Conservation (phyloP, 2,329 filamentous ascomycete species). For the Verticillium tricorpus region DNA sequence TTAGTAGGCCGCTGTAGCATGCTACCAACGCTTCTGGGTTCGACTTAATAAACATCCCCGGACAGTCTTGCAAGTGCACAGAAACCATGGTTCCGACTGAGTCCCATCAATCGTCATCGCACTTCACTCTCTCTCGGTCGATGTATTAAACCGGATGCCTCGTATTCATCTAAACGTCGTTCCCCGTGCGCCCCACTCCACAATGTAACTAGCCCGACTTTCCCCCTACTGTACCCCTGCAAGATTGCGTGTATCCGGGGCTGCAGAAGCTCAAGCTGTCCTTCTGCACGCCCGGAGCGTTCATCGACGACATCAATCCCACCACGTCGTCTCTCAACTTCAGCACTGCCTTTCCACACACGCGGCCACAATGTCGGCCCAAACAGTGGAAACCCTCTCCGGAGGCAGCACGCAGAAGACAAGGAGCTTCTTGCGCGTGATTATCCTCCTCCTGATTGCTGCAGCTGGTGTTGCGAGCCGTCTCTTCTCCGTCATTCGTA, state of each 20-base stretch:
- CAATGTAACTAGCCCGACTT: background rate
- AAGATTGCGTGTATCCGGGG: background rate
- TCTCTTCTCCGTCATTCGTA: slow-evolving; percentile 97
- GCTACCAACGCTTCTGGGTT: no score
- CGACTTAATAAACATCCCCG: background rate
- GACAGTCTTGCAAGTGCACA: background rate
- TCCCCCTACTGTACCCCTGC: background rate
- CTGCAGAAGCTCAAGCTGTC: slow-evolving; percentile 4
- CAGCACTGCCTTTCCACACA: slow-evolving; percentile 1
- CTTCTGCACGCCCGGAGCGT: slow-evolving; percentile 1
- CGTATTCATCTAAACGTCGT: background rate
- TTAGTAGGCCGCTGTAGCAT: no score
- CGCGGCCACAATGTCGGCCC: slow-evolving; percentile 36
- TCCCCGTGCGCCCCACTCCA: background rate
- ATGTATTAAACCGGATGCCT: background rate
- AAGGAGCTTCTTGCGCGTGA: slow-evolving; percentile 77
- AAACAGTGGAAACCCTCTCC: slow-evolving; percentile 54
- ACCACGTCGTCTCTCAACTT: slow-evolving; percentile 25
- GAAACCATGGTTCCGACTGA: background rate
- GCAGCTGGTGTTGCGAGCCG: slow-evolving; percentile 87
- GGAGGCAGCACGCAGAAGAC: slow-evolving; percentile 78
- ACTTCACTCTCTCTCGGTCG: background rate
- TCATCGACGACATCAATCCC: background rate
- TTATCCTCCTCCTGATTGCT: slow-evolving; percentile 89
- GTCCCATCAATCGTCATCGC: background rate